A percentile compares a stretch with the other conserved stretches of the same genome.
Conservation (phyloP, 352 stramenopile species). For the Phytopythium mirpurense region DNA sequence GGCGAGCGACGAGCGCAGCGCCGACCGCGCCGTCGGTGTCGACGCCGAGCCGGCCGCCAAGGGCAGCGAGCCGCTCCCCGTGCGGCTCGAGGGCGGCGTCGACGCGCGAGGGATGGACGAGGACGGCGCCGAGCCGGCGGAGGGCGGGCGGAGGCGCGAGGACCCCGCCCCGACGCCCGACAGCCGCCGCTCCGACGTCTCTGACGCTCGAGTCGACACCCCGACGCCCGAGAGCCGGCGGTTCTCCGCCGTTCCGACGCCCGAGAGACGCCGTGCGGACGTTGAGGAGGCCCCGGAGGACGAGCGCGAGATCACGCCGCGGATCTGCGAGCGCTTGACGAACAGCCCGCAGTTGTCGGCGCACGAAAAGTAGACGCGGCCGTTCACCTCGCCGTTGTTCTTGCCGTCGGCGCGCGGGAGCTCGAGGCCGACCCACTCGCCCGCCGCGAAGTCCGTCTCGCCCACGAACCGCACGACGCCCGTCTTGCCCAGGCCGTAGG, state of each 20-base stretch:
- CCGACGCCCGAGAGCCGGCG: constrained; percentile 28
- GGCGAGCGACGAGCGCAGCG: constrained; percentile 9
- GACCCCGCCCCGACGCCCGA: not conserved
- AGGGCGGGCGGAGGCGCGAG: constrained; percentile 7
- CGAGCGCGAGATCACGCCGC: constrained; percentile 25
- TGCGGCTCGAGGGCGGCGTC: constrained; percentile 5
- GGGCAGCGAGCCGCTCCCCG: not conserved
- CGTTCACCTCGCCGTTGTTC: constrained; percentile 84
- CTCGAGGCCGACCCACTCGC: constrained; percentile 82
- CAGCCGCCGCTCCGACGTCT: constrained; percentile 1
- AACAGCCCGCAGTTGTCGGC: constrained; percentile 70
- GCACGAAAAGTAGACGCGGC: constrained; percentile 76
- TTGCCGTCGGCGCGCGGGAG: constrained; percentile 74
- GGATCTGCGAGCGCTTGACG: constrained; percentile 40
- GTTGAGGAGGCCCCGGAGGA: not conserved
- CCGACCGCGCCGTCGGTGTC: constrained; percentile 5
- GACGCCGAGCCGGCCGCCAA: constrained; percentile 12
- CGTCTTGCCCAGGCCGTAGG: constrained; percentile 63
- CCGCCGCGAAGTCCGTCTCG: constrained; percentile 69
- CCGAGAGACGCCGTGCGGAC: constrained; percentile 6
- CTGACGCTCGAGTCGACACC: not conserved
- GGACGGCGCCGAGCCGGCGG: constrained; percentile 4
- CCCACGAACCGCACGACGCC: constrained; percentile 74
- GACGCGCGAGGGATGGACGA: constrained; percentile 8
- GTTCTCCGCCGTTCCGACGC: constrained; percentile 14